Conservation (phyloP, 140 eudicot genomes). For the Anethum foeniculum region DNA sequence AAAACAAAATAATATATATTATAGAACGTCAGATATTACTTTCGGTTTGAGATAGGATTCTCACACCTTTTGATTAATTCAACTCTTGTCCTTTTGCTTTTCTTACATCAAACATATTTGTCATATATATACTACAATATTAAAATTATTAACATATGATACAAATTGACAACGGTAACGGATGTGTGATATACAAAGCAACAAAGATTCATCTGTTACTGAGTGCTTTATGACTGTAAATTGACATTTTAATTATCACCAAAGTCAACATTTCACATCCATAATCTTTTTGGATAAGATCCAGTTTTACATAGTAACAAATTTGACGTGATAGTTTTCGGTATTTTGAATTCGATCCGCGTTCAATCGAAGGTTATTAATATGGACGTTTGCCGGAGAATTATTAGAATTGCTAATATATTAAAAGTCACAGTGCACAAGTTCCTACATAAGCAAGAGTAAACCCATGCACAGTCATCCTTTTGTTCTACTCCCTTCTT, state of each 20-base stretch:
- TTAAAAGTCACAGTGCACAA: no score
- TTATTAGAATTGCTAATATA: no score
- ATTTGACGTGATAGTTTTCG: no score
- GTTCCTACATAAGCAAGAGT: no score
- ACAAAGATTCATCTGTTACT: neutral
- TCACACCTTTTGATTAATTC: neutral
- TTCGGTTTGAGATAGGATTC: neutral
- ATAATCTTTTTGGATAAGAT: neutral
- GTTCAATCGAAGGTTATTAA: no score
- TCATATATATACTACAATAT: neutral
- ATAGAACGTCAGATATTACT: neutral
- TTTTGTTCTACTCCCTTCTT: no score
- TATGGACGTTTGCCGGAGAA: no score
- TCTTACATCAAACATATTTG: neutral
- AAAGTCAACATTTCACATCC: slow-evolving; percentile 5
- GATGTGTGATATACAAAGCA: neutral
- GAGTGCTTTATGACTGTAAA: neutral
- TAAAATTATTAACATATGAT: neutral
- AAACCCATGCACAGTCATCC: no score
- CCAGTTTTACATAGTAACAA: neutral
- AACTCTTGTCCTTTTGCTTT: neutral
- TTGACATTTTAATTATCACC: neutral
- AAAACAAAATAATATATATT: no score
- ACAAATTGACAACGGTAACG: neutral
- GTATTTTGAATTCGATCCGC: no score